Conservation (phyloP, 2,329 filamentous ascomycete genomes). For the Teratosphaeriaceae sp. region DNA sequence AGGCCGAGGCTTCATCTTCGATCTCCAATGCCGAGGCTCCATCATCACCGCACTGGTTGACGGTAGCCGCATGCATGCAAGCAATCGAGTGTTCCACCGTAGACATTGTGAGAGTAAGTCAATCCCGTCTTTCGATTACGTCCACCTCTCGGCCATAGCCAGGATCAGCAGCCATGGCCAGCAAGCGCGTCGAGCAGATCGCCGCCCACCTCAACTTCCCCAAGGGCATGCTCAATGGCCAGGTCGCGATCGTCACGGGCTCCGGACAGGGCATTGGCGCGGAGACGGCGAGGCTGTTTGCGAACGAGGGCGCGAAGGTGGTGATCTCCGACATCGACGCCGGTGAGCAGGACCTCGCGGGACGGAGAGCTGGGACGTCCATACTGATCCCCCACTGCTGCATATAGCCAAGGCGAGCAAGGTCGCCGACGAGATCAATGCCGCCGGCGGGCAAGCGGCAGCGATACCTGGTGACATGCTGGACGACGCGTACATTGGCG, state of each 20-base stretch:
- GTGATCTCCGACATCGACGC: slow-evolving; percentile 77
- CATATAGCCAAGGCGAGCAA: slow-evolving; percentile 57
- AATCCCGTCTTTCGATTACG: neutral
- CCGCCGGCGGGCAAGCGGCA: slow-evolving; percentile 59
- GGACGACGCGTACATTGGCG: slow-evolving; percentile 60
- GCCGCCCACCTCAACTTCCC: slow-evolving; percentile 76
- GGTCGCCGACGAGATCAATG: slow-evolving; percentile 65
- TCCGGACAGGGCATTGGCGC: slow-evolving; percentile 84
- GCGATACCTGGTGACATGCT: slow-evolving; percentile 73
- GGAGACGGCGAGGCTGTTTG: slow-evolving; percentile 73
- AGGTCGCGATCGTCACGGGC: slow-evolving; percentile 83
- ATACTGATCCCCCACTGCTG: slow-evolving; percentile 1
- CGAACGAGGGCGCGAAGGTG: slow-evolving; percentile 78
- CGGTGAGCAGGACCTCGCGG: slow-evolving; percentile 47
- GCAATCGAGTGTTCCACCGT: neutral
- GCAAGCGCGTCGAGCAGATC: slow-evolving; percentile 55
- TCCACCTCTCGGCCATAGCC: neutral
- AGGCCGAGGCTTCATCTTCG: too few relatives aligned
- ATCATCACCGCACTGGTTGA: neutral
- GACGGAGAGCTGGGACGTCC: too few relatives aligned
- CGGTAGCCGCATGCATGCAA: neutral
- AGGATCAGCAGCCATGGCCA: slow-evolving; percentile 17
- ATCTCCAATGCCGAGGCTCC: neutral
- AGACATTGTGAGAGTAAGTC: neutral
- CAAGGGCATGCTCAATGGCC: slow-evolving; percentile 67